phyloP scores from a whole-genome alignment of 345 rosid species.

The Camelina neglecta region DNA sequence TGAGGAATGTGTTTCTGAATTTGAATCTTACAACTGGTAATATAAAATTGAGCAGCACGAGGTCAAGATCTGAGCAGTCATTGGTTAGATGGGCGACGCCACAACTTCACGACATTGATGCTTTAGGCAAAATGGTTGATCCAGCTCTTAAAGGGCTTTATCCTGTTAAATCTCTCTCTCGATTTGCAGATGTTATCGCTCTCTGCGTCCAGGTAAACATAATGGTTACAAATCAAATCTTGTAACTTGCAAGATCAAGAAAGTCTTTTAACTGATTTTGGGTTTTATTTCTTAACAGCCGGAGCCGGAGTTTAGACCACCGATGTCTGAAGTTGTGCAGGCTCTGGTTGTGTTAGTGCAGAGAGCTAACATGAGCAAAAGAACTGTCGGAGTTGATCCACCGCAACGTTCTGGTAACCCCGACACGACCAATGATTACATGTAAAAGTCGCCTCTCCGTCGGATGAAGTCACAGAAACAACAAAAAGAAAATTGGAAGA shows the following conservation, averaged over 20 bases:
- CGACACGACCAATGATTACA: conserved; percentile 42
- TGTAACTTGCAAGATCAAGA: conserved; percentile 6
- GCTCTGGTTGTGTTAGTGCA: conserved; percentile 91
- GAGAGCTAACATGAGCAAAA: conserved; percentile 96
- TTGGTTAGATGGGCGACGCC: conserved; percentile 99
- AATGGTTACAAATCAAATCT: not conserved
- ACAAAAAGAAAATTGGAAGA: conserved; percentile 5
- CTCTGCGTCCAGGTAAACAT: conserved; percentile 90
- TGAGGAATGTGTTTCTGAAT: conserved; percentile 7
- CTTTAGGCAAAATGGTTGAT: conserved; percentile 93
- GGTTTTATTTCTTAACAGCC: conserved; percentile 55
- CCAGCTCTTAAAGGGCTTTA: conserved; percentile 90
- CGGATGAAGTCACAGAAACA: not conserved
- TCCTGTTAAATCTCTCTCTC: conserved; percentile 93
- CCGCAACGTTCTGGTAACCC: conserved; percentile 39
- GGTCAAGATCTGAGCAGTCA: conserved; percentile 88
- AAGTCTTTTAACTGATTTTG: not conserved
- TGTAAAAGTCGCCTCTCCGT: conserved; percentile 34
- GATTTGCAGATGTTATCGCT: conserved; percentile 98
- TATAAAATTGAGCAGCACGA: conserved; percentile 60
- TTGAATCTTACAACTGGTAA: not conserved
- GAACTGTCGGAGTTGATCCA: conserved; percentile 72
- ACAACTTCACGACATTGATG: conserved; percentile 98
- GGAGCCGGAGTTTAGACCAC: conserved; percentile 96
- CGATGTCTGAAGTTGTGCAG: conserved; percentile 97